phyloP scores from a whole-genome alignment of 129 eudicot genomes.

The Scalesia atractyloides region DNA sequence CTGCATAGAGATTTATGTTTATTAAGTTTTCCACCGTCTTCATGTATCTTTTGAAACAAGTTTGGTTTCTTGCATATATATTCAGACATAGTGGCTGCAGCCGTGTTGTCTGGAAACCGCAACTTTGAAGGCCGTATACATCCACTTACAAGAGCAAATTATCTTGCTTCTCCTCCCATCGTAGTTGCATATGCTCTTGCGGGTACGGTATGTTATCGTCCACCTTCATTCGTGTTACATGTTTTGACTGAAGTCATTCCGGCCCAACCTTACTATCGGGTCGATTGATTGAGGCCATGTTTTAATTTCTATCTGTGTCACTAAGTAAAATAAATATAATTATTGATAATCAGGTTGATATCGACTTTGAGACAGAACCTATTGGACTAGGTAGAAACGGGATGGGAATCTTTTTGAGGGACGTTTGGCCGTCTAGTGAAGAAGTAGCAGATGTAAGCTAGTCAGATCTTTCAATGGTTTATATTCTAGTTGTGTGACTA shows the following conservation, averaged over 20 bases:
- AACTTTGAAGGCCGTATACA: slow-evolving; percentile 31
- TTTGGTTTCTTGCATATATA: slow-evolving; percentile 2
- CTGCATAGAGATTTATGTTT: neutral
- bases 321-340: neutral
- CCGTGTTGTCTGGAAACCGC: slow-evolving; percentile 33
- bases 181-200: slow-evolving; percentile 41
- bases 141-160: slow-evolving; percentile 36
- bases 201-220: slow-evolving; percentile 22
- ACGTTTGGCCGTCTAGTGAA: slow-evolving; percentile 36
- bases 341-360: slow-evolving; percentile 8
- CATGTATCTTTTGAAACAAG: neutral
- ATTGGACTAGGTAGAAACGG: slow-evolving; percentile 16
- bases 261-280: neutral
- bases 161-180: slow-evolving; percentile 35
- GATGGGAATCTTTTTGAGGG: slow-evolving; percentile 17
- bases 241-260: neutral
- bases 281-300: neutral
- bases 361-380: slow-evolving; percentile 30
- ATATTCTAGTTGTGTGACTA: neutral
- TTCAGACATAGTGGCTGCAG: slow-evolving; percentile 27
- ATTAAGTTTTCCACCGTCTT: neutral
- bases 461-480: neutral
- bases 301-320: neutral
- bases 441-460: slow-evolving; percentile 31
- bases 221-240: neutral